These are phyloP conservation scores for Syncephalis fuscata DNA, from an alignment of 371 early-diverging fungal species.

Conservation along the genomic window DNA sequence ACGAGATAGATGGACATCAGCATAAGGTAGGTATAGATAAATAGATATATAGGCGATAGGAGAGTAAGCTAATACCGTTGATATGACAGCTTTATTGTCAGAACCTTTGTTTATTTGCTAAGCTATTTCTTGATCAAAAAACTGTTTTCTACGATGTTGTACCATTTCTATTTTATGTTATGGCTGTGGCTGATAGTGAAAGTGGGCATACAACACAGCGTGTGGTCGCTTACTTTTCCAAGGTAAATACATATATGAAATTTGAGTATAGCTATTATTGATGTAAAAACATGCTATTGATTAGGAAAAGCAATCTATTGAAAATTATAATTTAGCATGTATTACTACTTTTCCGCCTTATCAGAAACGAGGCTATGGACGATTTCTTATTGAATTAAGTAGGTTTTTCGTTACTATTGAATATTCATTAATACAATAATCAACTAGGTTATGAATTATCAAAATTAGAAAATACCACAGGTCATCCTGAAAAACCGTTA, in stretches of 20 bases:
- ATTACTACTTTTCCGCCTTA: constrained; percentile 90
- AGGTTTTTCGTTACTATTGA: constrained; percentile 10
- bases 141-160: constrained; percentile 99
- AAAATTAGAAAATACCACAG: constrained; percentile 73
- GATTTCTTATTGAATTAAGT: constrained; percentile 93
- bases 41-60: too few relatives aligned
- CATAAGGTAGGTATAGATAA: constrained; percentile 55
- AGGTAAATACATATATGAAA: constrained; percentile 25
- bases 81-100: constrained; percentile 72
- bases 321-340: constrained; percentile 96
- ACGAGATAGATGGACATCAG: constrained; percentile 94
- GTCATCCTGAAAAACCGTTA: constrained; percentile 97
- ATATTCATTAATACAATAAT: neutral
- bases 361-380: constrained; percentile 98
- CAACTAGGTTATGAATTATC: constrained; percentile 66
- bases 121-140: constrained; percentile 99
- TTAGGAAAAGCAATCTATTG: constrained; percentile 80
- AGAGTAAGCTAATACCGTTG: neutral
- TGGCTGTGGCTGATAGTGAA: constrained; percentile 63
- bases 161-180: constrained; percentile 96
- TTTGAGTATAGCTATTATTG: neutral
- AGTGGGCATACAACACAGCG: constrained; percentile 59
- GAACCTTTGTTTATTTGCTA: constrained; percentile 95
- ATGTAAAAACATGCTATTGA: neutral
- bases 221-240: constrained; percentile 98